Evolutionary conservation across 177 flowering plant species (phyloP).

Genomic region (Vitis hybrid): DNA sequence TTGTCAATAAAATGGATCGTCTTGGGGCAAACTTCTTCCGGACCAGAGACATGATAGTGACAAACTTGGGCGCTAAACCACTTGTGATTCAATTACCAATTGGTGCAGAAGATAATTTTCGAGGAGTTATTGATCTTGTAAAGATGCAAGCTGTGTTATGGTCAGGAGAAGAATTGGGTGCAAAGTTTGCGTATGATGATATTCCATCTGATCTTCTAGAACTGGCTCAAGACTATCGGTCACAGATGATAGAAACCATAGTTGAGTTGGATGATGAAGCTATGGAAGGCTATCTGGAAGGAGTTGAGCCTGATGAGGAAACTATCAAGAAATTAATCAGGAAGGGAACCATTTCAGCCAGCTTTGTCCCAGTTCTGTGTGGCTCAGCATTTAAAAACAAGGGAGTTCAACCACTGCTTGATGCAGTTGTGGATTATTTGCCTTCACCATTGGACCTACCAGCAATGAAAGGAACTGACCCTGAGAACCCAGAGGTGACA

Average conservation of each 20-base stretch:
- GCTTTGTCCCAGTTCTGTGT: conserved; percentile 89
- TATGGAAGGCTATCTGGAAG: conserved; percentile 91
- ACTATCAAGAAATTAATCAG: conserved; percentile 75
- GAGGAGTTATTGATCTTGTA: conserved; percentile 87
- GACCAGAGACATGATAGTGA: conserved; percentile 93
- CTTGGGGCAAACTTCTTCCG: conserved; percentile 96
- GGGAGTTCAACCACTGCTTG: conserved; percentile 93
- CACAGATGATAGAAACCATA: conserved; percentile 71
- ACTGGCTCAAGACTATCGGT: conserved; percentile 68
- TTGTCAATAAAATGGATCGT: conserved; percentile 98
- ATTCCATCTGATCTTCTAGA: conserved; percentile 83
- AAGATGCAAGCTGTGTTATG: conserved; percentile 86
- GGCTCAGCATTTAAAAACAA: conserved; percentile 97
- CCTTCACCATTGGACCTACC: conserved; percentile 97
- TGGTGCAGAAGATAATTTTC: conserved; percentile 86
- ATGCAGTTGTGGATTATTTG: conserved; percentile 92
- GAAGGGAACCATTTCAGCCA: conserved; percentile 68
- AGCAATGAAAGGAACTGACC: conserved; percentile 89
- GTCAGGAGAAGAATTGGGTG: conserved; percentile 98
- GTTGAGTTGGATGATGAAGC: conserved; percentile 83
- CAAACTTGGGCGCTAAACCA: conserved; percentile 95
- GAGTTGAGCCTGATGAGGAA: conserved; percentile 85
- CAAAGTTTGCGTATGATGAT: conserved; percentile 73
- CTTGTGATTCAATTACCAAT: conserved; percentile 87
- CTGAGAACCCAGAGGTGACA: conserved; percentile 72